Conservation (phyloP, 2,329 filamentous ascomycete species). For the Clonostachys chloroleuca region DNA sequence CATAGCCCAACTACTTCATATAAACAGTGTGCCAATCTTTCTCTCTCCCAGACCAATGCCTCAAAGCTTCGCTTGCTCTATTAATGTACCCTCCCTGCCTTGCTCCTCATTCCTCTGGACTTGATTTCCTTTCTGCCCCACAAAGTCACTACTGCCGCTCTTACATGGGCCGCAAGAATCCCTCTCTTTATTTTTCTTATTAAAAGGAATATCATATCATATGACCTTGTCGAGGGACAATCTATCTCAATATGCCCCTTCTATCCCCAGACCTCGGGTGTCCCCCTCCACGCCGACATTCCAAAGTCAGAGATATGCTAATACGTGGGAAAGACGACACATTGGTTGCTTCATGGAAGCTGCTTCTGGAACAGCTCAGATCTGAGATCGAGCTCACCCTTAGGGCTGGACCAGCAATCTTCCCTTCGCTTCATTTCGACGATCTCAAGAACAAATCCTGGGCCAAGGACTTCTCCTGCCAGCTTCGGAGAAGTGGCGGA, state of each 20-base stretch:
- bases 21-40: no score
- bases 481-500: conserved; percentile 31
- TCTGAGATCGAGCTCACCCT: conserved; percentile 43
- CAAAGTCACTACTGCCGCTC: background rate
- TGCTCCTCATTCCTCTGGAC: no score
- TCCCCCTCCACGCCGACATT: conserved; percentile 32
- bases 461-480: conserved; percentile 21
- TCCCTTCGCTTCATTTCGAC: conserved; percentile 47
- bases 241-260: background rate
- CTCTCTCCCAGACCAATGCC: no score
- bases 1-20: no score
- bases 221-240: background rate
- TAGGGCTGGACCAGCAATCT: conserved; percentile 35
- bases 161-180: background rate
- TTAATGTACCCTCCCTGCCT: no score
- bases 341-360: conserved; percentile 33
- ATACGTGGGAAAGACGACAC: conserved; percentile 28
- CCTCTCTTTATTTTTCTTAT: background rate
- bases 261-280: conserved; percentile 13
- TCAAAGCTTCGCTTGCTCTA: no score
- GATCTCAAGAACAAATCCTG: conserved; percentile 31
- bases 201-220: conserved; percentile 1
- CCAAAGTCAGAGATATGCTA: conserved; percentile 30
- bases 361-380: conserved; percentile 37
- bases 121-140: no score